Conservation (phyloP, 495 filamentous ascomycete species). For the Penicillium macrosclerotiorum region DNA sequence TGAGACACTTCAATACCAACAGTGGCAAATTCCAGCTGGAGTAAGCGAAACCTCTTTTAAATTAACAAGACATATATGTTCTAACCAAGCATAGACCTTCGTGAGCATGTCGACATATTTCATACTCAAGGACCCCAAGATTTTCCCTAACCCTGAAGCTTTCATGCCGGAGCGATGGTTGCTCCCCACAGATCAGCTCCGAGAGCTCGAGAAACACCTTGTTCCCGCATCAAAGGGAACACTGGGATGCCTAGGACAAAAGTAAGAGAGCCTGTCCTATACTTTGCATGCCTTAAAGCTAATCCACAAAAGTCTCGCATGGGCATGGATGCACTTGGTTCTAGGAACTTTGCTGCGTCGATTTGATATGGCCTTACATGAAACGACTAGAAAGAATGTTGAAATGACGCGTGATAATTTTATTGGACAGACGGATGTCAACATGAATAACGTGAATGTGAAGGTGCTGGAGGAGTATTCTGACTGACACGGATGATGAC, state of each 20-base stretch:
- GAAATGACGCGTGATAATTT: slow-evolving; percentile 28
- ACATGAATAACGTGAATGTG: slow-evolving; percentile 20
- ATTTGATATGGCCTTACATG: slow-evolving; percentile 8
- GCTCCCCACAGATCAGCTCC: slow-evolving; percentile 17
- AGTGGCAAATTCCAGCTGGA: slow-evolving; percentile 25
- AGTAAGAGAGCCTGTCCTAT: slow-evolving; percentile 33
- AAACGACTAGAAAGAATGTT: slow-evolving; percentile 24
- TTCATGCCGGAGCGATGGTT: slow-evolving; percentile 51
- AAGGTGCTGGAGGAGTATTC: slow-evolving; percentile 12
- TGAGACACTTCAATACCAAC: slow-evolving; percentile 17
- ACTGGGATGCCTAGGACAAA: slow-evolving; percentile 47
- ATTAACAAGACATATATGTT: too few species aligned
- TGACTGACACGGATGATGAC: too few species aligned
- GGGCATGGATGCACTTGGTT: slow-evolving; percentile 4
- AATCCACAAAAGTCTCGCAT: slow-evolving; percentile 1
- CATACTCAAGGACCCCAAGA: slow-evolving; percentile 36
- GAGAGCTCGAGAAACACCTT: slow-evolving; percentile 30
- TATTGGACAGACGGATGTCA: slow-evolving; percentile 23
- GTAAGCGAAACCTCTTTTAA: slow-evolving; percentile 15
- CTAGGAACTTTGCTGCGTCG: slow-evolving; percentile 2
- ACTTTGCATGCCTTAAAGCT: too few species aligned
- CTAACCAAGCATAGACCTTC: slow-evolving; percentile 9
- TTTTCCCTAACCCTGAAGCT: slow-evolving; percentile 35
- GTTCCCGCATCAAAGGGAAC: slow-evolving; percentile 45
- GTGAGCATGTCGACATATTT: slow-evolving; percentile 26